Conservation (phyloP, 306 rosid species). For the Echinosophora koreensis region DNA sequence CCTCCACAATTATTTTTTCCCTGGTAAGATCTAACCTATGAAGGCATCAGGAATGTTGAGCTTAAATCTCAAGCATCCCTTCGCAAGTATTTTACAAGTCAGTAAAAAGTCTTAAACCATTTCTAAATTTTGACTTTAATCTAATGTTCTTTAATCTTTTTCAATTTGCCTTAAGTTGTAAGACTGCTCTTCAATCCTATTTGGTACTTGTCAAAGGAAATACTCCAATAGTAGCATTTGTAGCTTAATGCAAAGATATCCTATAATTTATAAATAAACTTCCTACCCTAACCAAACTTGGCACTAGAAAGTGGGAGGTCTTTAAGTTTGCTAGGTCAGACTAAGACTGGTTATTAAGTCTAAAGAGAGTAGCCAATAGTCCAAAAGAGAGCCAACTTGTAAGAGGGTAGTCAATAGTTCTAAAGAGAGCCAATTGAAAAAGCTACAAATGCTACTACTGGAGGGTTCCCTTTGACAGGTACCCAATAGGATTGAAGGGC, state of each 20-base stretch:
- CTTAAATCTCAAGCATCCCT: conserved; percentile 14
- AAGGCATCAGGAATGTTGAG: conserved; percentile 6
- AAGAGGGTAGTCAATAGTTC: neutral
- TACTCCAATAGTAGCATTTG: conserved; percentile 7
- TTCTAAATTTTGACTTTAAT: conserved; percentile 4
- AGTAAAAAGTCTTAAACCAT: conserved; percentile 4
- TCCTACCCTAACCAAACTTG: conserved; percentile 10
- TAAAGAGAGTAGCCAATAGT: neutral
- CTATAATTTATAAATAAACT: conserved; percentile 19
- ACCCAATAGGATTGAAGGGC: too few species aligned
- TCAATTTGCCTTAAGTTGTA: neutral
- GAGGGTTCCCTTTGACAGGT: too few species aligned
- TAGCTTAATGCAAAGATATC: conserved; percentile 13
- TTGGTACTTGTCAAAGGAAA: neutral
- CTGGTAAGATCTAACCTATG: conserved; percentile 3
- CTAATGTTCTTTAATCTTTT: conserved; percentile 10
- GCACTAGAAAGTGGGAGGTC: conserved; percentile 4
- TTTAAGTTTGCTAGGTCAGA: conserved; percentile 21
- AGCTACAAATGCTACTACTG: too few species aligned
- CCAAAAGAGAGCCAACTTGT: neutral
- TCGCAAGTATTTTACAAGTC: neutral
- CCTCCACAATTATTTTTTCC: too few species aligned
- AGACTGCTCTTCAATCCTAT: conserved; percentile 26
- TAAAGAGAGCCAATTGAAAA: conserved; percentile 25
- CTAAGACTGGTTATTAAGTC: conserved; percentile 17